These are phyloP conservation scores for Tilletia setariae DNA, from an alignment of 1,284 basidiomycete genomes.

Conservation along the genomic window DNA sequence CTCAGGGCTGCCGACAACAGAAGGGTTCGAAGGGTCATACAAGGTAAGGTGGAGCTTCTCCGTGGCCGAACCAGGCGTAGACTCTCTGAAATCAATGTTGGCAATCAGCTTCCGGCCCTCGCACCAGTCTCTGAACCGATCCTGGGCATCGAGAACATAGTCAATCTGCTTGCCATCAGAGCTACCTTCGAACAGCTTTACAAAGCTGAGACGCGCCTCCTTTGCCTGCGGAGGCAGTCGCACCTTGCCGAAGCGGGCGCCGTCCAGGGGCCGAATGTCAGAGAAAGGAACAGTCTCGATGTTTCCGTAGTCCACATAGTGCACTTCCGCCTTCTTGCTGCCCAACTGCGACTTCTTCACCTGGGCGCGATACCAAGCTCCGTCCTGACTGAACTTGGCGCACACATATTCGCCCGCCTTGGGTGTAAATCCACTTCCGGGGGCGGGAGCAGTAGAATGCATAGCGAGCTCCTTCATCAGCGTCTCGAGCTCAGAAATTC, in stretches of 20 bases:
- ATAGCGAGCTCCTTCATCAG: constrained; percentile 89
- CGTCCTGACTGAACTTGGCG: constrained; percentile 60
- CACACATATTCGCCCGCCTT: constrained; percentile 78
- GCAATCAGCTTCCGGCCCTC: constrained; percentile 48
- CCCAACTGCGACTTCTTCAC: constrained; percentile 31
- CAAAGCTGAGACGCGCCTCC: constrained; percentile 42
- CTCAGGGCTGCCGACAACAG: constrained; percentile 30
- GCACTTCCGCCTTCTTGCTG: constrained; percentile 32
- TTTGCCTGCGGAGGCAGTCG: constrained; percentile 33
- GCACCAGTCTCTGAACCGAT: constrained; percentile 36
- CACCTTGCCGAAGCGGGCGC: constrained; percentile 32
- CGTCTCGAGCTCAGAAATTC: constrained; percentile 68
- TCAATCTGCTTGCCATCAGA: constrained; percentile 27
- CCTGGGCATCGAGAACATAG: constrained; percentile 42
- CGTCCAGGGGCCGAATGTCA: constrained; percentile 39
- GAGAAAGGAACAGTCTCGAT: constrained; percentile 34
- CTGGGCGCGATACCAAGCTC: constrained; percentile 46
- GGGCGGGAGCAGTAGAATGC: constrained; percentile 69
- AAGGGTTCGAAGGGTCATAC: constrained; percentile 40
- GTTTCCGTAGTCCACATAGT: constrained; percentile 46
- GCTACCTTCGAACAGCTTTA: constrained; percentile 35
- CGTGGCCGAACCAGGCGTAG: background rate
- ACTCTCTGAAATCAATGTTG: constrained; percentile 42
- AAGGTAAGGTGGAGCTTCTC: constrained; percentile 31
- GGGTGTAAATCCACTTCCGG: constrained; percentile 65